Percentiles rank a stretch among this genome's conserved stretches.
These are phyloP conservation scores for Fusarium sacchari DNA, from an alignment of 2,329 filamentous ascomycete species.

Conservation along the genomic window DNA sequence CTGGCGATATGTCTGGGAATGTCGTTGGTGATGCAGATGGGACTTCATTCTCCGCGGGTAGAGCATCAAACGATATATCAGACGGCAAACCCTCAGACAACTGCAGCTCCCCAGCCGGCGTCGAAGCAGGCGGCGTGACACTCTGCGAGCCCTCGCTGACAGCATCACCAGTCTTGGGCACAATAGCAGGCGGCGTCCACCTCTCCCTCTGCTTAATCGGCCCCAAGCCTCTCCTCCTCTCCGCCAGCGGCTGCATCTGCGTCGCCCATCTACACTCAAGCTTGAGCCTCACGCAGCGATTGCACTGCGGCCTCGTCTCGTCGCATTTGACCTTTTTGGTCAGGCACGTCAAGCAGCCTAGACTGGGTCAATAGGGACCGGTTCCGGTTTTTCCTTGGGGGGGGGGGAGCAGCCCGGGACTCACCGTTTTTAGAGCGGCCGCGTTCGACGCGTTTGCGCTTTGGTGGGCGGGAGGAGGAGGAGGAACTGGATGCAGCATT, in stretches of 20 bases:
- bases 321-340: constrained; percentile 16
- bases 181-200: not conserved
- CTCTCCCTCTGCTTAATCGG: constrained; percentile 1
- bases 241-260: not conserved
- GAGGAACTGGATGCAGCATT: not conserved
- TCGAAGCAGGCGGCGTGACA: not conserved
- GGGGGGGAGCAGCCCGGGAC: not conserved
- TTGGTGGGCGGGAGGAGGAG: not conserved
- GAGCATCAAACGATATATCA: not conserved
- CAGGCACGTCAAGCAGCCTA: constrained; percentile 11
- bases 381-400: not conserved
- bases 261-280: not conserved
- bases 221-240: not conserved
- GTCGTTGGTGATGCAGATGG: not conserved
- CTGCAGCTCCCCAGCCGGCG: not conserved
- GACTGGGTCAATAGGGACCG: not conserved
- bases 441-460: constrained; percentile 18
- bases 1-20: not conserved
- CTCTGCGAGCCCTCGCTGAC: not conserved
- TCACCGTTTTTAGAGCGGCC: constrained; percentile 19
- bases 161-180: not conserved
- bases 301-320: not conserved
- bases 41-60: rapidly evolving
- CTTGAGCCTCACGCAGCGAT: not conserved
- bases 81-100: rapidly evolving